These are phyloP conservation scores for Dioszegia hungarica DNA, from an alignment of 768 basidiomycete genomes.

Conservation along the genomic window DNA sequence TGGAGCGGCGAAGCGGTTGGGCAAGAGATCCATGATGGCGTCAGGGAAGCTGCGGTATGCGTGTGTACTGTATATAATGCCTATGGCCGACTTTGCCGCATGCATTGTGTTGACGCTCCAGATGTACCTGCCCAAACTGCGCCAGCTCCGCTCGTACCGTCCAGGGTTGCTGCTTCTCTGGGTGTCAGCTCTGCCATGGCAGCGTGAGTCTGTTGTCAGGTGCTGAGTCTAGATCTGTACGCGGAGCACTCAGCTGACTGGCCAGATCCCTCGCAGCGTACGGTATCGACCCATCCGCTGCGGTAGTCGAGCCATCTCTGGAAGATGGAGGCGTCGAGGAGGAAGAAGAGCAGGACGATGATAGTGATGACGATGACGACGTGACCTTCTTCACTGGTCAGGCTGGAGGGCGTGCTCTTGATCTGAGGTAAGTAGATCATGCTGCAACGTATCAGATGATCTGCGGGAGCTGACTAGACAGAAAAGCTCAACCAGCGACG, in stretches of 20 bases:
- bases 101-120: background rate
- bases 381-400: slow-evolving; percentile 40
- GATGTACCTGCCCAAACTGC: background rate
- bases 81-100: background rate
- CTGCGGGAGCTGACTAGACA: background rate
- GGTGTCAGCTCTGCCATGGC: slow-evolving; percentile 16
- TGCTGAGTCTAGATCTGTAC: background rate
- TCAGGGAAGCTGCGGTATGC: too few species aligned
- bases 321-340: slow-evolving; percentile 38
- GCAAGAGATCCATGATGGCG: background rate
- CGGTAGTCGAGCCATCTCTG: slow-evolving; percentile 21
- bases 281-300: slow-evolving; percentile 27
- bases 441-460: background rate
- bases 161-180: background rate
- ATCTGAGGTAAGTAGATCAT: slow-evolving; percentile 38
- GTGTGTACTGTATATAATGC: too few species aligned
- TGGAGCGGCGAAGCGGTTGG: too few species aligned
- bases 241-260: background rate
- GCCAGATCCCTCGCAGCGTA: slow-evolving; percentile 30
- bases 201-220: slow-evolving; percentile 1
- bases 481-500: slow-evolving; percentile 28
- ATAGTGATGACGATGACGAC: slow-evolving; percentile 35
- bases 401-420: slow-evolving; percentile 35
- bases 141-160: background rate
- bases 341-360: slow-evolving; percentile 29